Conservation (phyloP, 495 filamentous ascomycete genomes). For the Xylaria nigripes region DNA sequence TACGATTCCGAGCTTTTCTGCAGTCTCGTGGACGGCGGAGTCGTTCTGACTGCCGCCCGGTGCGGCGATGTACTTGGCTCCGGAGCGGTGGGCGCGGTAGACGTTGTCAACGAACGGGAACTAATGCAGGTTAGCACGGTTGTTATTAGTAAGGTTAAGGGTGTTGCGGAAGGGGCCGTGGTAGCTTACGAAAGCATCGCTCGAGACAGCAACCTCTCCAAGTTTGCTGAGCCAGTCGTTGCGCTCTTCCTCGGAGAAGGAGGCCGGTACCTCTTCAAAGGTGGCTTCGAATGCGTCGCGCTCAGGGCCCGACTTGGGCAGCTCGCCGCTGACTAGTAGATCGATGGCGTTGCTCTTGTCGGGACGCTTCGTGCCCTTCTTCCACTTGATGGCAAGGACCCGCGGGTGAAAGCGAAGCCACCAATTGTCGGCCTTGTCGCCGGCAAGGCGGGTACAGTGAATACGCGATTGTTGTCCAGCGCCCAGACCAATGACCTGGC, state of each 20-base stretch:
- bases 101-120: conserved; percentile 99
- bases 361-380: conserved; percentile 88
- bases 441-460: conserved; percentile 96
- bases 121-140: conserved; percentile 29
- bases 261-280: conserved; percentile 82
- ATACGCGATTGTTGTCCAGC: conserved; percentile 96
- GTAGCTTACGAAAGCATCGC: conserved; percentile 85
- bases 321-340: conserved; percentile 77
- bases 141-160: conserved; percentile 8
- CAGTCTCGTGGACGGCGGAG: conserved; percentile 76
- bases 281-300: conserved; percentile 75
- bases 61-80: conserved; percentile 91
- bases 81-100: conserved; percentile 77
- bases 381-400: conserved; percentile 82
- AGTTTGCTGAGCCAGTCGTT: conserved; percentile 75
- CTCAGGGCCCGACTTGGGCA: conserved; percentile 75
- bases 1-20: conserved; percentile 81
- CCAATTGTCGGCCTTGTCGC: conserved; percentile 98
- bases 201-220: conserved; percentile 73
- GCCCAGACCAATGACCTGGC: conserved; percentile 88
- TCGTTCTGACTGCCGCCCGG: conserved; percentile 94
- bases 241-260: conserved; percentile 79
- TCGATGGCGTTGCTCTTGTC: conserved; percentile 99
- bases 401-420: conserved; percentile 96
- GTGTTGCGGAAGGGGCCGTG: neutral